A percentile compares a stretch with the other conserved stretches of the same genome.
These are phyloP conservation scores for Smallanthus sonchifolius DNA, from an alignment of 129 eudicot genomes.

Conservation along the genomic window DNA sequence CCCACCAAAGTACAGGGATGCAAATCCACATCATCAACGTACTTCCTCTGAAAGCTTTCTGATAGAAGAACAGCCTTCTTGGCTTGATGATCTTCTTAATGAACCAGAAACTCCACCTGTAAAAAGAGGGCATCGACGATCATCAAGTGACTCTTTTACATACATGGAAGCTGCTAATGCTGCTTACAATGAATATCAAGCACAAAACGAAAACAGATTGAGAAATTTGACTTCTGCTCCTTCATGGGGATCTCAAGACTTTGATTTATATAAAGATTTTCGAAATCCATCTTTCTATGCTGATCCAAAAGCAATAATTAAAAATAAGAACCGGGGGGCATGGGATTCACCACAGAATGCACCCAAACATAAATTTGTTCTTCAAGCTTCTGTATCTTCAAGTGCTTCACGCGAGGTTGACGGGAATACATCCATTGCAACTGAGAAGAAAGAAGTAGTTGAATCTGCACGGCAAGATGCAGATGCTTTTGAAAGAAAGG, in stretches of 20 bases:
- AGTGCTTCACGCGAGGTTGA: slow-evolving; percentile 50
- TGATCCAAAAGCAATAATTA: slow-evolving; percentile 39
- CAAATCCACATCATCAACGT: slow-evolving; percentile 71
- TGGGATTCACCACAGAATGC: slow-evolving; percentile 53
- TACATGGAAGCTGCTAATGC: slow-evolving; percentile 59
- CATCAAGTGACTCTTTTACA: slow-evolving; percentile 94
- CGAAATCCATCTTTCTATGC: slow-evolving; percentile 36
- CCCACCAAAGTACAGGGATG: slow-evolving; percentile 52
- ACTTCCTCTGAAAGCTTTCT: slow-evolving; percentile 90
- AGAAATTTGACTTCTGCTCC: slow-evolving; percentile 44
- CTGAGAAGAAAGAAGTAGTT: slow-evolving; percentile 54
- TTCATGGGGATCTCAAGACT: slow-evolving; percentile 78
- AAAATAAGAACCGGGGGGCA: slow-evolving; percentile 46
- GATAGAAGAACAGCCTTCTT: slow-evolving; percentile 92
- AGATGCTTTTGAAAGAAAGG: slow-evolving; percentile 59
- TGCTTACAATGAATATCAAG: slow-evolving; percentile 46
- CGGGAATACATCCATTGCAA: slow-evolving; percentile 37
- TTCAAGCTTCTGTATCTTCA: slow-evolving; percentile 34
- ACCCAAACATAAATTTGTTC: slow-evolving; percentile 29
- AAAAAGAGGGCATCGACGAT: slow-evolving; percentile 88
- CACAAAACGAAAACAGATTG: slow-evolving; percentile 53
- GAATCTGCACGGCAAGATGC: slow-evolving; percentile 56
- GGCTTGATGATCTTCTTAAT: slow-evolving; percentile 93
- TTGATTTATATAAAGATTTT: slow-evolving; percentile 49
- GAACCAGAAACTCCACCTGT: slow-evolving; percentile 98